A percentile compares a stretch with the other conserved stretches of the same genome.
These are phyloP conservation scores for Amanita muscaria DNA, from an alignment of 768 basidiomycete species.

Conservation along the genomic window DNA sequence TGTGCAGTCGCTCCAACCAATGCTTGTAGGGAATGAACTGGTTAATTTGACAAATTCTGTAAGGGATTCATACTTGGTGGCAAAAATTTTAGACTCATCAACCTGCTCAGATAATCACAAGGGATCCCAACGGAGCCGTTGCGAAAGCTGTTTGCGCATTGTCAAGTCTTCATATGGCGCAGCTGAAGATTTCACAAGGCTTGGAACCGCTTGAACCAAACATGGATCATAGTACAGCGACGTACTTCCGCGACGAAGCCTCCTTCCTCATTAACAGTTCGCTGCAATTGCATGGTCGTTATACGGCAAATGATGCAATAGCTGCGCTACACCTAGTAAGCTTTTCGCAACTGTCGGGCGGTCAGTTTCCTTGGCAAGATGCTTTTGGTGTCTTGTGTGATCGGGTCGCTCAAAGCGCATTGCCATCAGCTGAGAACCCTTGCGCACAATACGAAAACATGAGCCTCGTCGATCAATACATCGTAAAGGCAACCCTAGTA, in stretches of 20 bases:
- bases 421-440: slow-evolving; percentile 57
- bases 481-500: slow-evolving; percentile 68
- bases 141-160: slow-evolving; percentile 72
- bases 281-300: slow-evolving; percentile 43
- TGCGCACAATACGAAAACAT: slow-evolving; percentile 48
- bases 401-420: slow-evolving; percentile 63
- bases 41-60: slow-evolving; percentile 61
- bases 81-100: slow-evolving; percentile 8
- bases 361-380: slow-evolving; percentile 58
- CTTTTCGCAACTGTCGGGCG: slow-evolving; percentile 64
- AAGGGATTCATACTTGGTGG: slow-evolving; percentile 20
- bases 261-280: slow-evolving; percentile 48
- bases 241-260: slow-evolving; percentile 64
- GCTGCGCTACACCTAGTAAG: slow-evolving; percentile 73
- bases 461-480: slow-evolving; percentile 42
- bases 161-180: slow-evolving; percentile 59
- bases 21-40: slow-evolving; percentile 53
- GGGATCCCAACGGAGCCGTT: slow-evolving; percentile 63
- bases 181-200: slow-evolving; percentile 54
- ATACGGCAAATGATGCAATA: slow-evolving; percentile 62
- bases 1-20: slow-evolving; percentile 57
- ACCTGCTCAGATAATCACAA: slow-evolving; percentile 39
- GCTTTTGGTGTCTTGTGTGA: slow-evolving; percentile 66
- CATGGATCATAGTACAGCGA: slow-evolving; percentile 48
- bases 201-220: slow-evolving; percentile 44